phyloP scores from a whole-genome alignment of 1,284 basidiomycete genomes.

The Austroboletus olivaceoglutinosus region DNA sequence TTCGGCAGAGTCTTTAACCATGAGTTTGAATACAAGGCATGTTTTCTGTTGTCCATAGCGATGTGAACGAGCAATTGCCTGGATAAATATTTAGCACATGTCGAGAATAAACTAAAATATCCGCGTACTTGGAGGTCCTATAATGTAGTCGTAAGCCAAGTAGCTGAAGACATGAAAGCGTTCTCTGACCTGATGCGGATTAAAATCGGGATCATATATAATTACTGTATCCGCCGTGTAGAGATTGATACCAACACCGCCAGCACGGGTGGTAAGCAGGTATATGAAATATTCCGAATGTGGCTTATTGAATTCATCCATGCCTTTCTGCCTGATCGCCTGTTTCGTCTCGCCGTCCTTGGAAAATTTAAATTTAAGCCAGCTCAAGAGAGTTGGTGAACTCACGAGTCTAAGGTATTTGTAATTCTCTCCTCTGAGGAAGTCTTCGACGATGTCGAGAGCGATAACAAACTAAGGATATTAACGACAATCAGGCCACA shows the following conservation, averaged over 20 bases:
- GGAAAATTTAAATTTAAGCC: neutral
- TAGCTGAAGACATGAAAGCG: neutral
- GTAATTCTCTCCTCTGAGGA: slow-evolving; percentile 84
- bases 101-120: slow-evolving; percentile 5
- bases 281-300: slow-evolving; percentile 89
- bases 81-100: slow-evolving; percentile 10
- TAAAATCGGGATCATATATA: slow-evolving; percentile 91
- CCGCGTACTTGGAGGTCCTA: slow-evolving; percentile 68
- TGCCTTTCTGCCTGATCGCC: slow-evolving; percentile 84
- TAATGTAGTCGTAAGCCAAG: slow-evolving; percentile 6
- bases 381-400: slow-evolving; percentile 15
- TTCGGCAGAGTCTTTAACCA: slow-evolving; percentile 88
- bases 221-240: slow-evolving; percentile 90
- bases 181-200: slow-evolving; percentile 79
- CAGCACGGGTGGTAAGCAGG: slow-evolving; percentile 91
- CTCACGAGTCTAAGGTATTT: slow-evolving; percentile 86
- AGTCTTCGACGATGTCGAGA: slow-evolving; percentile 91
- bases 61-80: slow-evolving; percentile 91
- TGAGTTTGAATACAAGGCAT: slow-evolving; percentile 87
- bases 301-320: slow-evolving; percentile 91
- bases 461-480: slow-evolving; percentile 87
- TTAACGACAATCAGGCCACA: neutral
- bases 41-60: slow-evolving; percentile 81
- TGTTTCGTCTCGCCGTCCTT: slow-evolving; percentile 92
- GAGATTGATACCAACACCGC: slow-evolving; percentile 94